Evolutionary conservation across 2,329 filamentous ascomycete species (phyloP).

Genomic region (Pezicula radicicola): DNA sequence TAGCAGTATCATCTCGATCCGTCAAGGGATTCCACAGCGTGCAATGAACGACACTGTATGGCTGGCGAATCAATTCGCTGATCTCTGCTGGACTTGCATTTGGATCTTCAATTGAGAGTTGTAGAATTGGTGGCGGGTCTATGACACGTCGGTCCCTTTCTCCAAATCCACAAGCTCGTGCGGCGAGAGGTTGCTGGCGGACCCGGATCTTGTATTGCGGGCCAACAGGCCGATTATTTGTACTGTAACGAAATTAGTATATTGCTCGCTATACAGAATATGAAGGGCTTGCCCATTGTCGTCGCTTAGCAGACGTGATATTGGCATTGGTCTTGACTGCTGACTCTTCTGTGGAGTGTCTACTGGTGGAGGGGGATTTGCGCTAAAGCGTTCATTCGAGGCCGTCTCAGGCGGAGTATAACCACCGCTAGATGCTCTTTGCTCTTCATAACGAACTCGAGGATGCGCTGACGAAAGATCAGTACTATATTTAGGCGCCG

Average conservation of each 20-base stretch:
- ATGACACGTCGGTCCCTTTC: slow-evolving; percentile 79
- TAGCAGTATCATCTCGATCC: slow-evolving; percentile 63
- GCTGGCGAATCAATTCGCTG: slow-evolving; percentile 50
- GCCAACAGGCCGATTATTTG: slow-evolving; percentile 1
- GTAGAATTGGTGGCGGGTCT: slow-evolving; percentile 79
- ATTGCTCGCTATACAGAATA: background rate
- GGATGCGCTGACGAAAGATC: background rate
- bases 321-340: slow-evolving; percentile 15
- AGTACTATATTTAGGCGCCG: slow-evolving; percentile 7
- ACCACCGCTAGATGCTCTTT: too few relatives aligned
- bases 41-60: slow-evolving; percentile 72
- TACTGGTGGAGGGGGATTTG: background rate
- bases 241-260: slow-evolving; percentile 13
- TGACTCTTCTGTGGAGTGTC: slow-evolving; percentile 1
- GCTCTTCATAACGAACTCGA: background rate
- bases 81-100: slow-evolving; percentile 52
- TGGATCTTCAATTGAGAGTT: slow-evolving; percentile 63
- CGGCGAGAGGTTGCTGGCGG: slow-evolving; percentile 75
- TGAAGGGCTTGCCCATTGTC: slow-evolving; percentile 9
- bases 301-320: slow-evolving; percentile 20
- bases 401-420: background rate
- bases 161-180: slow-evolving; percentile 78
- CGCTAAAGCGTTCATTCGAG: background rate
- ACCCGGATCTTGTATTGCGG: slow-evolving; percentile 44
- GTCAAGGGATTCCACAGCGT: slow-evolving; percentile 71